Evolutionary conservation across 2,329 filamentous ascomycete genomes (phyloP), one percentile per base, ranked within the genome.

Genomic region (Aspergillus uvarum): DNA sequence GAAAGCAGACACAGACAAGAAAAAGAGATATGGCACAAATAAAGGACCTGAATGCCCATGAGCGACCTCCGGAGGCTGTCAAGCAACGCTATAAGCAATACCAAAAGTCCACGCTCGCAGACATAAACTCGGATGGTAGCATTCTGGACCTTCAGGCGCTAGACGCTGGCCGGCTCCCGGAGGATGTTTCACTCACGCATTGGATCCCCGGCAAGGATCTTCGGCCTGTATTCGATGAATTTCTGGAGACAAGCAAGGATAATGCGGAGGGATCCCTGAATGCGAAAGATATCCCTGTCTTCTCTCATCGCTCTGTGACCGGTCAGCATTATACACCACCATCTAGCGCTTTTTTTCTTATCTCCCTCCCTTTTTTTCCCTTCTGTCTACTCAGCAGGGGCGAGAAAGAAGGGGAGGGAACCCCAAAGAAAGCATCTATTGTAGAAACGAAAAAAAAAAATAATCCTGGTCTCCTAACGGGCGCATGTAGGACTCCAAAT

Each of bases 41-140:
- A 48, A 70, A 73, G 62, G 66, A 66, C 42, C 79, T 93, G 2
- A 89, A 96, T 75, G 88, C 92, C 29, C 86, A 94, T 73, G 87
- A 92, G 74, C 87, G 88, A 67, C 91, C 92, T 1, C 90, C 92
- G 3, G 85, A 87, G 12, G 75, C 81, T 53, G 81, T 97, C 65
- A 87, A 88, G 62, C 79, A 83, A 50, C 79, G 87, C 56, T 97
- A 92, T 85, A 96, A 96, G 74, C 79, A 78, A 47, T 91, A 89
- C 67, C 86, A 89, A 24, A 88, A 84, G 64, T 81, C 85, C 42
- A 83, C 87, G 0, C 75, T 82, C 3, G 68, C 76, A 7, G 79
- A 80, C 1, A 74, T 90, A n/a, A 68, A 80, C 6, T 66, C 77
- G 10, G 83, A 87, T 64, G 76, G 82, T 21, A 80, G 83, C 16